Percentiles rank a stretch among this genome's conserved stretches.
Conservation (phyloP, 2,329 filamentous ascomycete genomes). For the Paramyrothecium roridum region DNA sequence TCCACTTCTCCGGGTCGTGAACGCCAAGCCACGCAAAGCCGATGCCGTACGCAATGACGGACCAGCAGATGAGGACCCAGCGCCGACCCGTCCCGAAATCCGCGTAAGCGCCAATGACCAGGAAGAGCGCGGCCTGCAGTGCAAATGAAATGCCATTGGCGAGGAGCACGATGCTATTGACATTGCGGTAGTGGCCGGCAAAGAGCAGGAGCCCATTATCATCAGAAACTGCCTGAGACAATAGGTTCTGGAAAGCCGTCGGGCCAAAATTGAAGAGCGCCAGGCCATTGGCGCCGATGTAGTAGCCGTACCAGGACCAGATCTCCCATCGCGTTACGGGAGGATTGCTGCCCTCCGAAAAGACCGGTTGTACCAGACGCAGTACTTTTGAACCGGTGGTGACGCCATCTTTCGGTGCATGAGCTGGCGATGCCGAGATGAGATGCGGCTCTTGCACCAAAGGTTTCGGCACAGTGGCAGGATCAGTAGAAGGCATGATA, state of each 20-base stretch:
- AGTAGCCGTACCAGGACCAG: constrained; percentile 42
- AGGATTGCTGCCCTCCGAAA: constrained; percentile 9
- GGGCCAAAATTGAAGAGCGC: constrained; percentile 63
- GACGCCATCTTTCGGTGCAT: not conserved
- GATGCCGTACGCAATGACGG: constrained; percentile 57
- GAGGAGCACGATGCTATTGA: constrained; percentile 63
- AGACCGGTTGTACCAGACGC: not conserved
- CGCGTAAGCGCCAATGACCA: constrained; percentile 49
- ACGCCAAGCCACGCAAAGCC: constrained; percentile 68
- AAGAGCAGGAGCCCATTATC: constrained; percentile 51
- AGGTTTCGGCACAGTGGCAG: not conserved
- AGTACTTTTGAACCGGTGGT: not conserved
- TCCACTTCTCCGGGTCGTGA: constrained; percentile 57
- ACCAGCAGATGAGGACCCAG: constrained; percentile 60
- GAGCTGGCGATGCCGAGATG: not conserved
- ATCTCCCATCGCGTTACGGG: constrained; percentile 11
- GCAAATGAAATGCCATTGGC: constrained; percentile 67
- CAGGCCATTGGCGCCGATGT: constrained; percentile 64
- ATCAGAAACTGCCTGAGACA: constrained; percentile 56
- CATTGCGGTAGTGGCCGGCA: constrained; percentile 52
- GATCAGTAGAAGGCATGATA: not conserved
- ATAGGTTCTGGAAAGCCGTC: constrained; percentile 62
- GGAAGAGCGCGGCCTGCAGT: constrained; percentile 57
- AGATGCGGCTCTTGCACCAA: not conserved
- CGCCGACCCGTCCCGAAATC: constrained; percentile 66